These are phyloP conservation scores for Aspergillus aculeatus DNA, from an alignment of 2,329 filamentous ascomycete genomes.

Conservation along the genomic window DNA sequence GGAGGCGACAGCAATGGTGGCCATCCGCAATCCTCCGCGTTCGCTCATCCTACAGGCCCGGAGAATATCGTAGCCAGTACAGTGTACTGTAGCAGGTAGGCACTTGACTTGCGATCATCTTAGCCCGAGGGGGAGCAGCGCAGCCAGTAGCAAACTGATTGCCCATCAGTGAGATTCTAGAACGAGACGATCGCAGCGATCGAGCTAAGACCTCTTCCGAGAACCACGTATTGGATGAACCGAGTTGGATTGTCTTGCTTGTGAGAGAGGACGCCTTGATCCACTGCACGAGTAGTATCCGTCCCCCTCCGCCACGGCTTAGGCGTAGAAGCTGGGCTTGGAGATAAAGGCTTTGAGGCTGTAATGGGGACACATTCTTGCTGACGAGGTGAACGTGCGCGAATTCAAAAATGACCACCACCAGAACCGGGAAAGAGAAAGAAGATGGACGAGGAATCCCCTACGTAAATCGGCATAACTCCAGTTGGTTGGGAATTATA, in stretches of 20 bases:
- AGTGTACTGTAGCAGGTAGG: background rate
- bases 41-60: background rate
- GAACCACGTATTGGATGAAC: background rate
- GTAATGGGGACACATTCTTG: background rate
- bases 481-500: background rate
- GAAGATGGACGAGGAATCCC: too few relatives aligned
- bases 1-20: background rate
- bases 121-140: background rate
- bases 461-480: background rate
- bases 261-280: background rate
- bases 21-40: constrained; percentile 4
- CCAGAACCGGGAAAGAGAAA: too few relatives aligned
- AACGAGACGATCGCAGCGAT: constrained; percentile 6
- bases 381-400: background rate
- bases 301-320: constrained; percentile 11
- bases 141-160: background rate
- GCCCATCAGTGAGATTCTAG: constrained; percentile 2
- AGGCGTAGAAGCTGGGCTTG: background rate
- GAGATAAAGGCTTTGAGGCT: background rate
- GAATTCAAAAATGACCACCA: background rate
- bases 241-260: background rate
- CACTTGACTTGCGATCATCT: background rate
- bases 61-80: constrained; percentile 9
- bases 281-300: background rate
- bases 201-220: background rate